A percentile compares a stretch with the other conserved stretches of the same genome.
Evolutionary conservation across 108 stramenopile species (phyloP).

Genomic region (Epithemia pelagica): DNA sequence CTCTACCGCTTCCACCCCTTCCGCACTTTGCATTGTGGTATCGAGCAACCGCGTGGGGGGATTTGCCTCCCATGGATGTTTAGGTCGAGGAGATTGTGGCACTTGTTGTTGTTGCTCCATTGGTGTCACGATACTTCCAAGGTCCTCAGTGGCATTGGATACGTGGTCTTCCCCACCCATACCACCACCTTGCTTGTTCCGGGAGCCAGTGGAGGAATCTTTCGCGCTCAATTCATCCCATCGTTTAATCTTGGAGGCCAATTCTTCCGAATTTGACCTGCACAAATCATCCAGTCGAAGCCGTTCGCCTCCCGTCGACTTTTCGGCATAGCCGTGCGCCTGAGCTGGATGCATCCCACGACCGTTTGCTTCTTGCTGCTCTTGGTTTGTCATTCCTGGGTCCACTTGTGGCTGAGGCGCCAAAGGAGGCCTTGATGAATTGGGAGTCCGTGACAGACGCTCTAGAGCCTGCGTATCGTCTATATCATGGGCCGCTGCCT

Average conservation of each 20-base stretch:
- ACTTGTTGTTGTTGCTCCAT: neutral
- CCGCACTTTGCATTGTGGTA: neutral
- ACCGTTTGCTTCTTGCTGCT: neutral
- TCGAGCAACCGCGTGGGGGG: neutral
- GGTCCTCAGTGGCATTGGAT: neutral
- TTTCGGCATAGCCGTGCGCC: neutral
- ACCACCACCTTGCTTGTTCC: neutral
- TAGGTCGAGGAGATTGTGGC: neutral
- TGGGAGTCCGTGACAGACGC: neutral
- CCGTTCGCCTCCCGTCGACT: constrained; percentile 6
- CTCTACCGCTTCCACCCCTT: neutral
- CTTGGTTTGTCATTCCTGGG: neutral
- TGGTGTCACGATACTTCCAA: constrained; percentile 2
- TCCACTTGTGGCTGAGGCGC: neutral
- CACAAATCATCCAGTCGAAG: neutral
- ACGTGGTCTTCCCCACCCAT: neutral
- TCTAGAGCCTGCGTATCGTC: neutral
- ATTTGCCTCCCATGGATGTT: neutral
- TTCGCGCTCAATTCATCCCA: constrained; percentile 41
- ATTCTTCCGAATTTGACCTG: constrained; percentile 14
- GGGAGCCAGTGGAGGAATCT: no score
- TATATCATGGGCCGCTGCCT: neutral
- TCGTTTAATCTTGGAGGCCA: constrained; percentile 28
- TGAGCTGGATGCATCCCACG: neutral
- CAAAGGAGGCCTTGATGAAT: neutral